Conservation (phyloP, 495 filamentous ascomycete genomes). For the Talaromyces ruber region DNA sequence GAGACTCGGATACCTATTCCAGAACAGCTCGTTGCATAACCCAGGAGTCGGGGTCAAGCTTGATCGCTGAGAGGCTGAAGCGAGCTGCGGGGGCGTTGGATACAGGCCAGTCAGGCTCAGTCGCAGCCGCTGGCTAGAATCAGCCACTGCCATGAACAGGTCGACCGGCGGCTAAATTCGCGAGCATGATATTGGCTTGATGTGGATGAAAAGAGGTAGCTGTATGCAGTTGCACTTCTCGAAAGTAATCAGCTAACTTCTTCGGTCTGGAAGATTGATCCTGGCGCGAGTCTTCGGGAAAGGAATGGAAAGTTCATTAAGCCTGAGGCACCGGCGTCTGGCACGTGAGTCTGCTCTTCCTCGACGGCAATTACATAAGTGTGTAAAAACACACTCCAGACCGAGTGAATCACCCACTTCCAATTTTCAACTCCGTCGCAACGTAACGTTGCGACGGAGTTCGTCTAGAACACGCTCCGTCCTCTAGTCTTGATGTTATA, state of each 20-base stretch:
- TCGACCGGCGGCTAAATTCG: not conserved
- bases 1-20: not conserved
- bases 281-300: not conserved
- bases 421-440: not conserved
- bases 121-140: not conserved
- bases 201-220: not conserved
- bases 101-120: not conserved
- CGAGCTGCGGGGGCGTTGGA: not conserved
- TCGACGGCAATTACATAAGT: too few species aligned
- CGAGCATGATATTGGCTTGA: not conserved
- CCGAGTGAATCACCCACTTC: not conserved
- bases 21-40: not conserved
- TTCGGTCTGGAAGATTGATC: not conserved
- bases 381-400: too few species aligned
- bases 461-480: not conserved
- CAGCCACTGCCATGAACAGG: not conserved
- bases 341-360: not conserved
- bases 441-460: not conserved
- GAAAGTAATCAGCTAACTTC: not conserved
- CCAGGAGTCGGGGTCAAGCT: not conserved
- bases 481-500: too few species aligned
- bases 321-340: not conserved
- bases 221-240: not conserved
- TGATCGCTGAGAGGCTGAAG: not conserved
- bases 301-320: not conserved